Evolutionary conservation across 2,329 filamentous ascomycete species (phyloP), one percentile per base, ranked within the genome.

Genomic region (Aureobasidium namibiae): DNA sequence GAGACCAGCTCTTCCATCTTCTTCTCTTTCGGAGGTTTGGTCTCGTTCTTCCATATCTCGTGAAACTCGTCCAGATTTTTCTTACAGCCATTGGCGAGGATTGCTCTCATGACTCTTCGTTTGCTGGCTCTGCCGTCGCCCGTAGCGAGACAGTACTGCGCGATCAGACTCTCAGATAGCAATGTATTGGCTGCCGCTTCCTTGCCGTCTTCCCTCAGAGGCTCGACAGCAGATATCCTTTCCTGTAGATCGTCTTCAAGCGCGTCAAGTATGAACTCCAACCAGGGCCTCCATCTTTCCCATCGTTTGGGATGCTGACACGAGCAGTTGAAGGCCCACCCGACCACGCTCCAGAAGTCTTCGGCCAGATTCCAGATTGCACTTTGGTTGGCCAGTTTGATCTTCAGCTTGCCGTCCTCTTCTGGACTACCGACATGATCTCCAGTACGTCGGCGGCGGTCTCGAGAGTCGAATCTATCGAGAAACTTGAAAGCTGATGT

Each of bases 291-390:
- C 91, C 92, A 97, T 67, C 85, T 81, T 52, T 79, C 80, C 92
- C 94, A 97, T 21, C 92, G 81, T 41, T 82, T 79, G 1, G 84
- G 84, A 65, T 92, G 79, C 33, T 81, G 72, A 1, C 88, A 80
- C 54, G 90, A 92, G 74, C 92, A 97, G 69, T 92, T 94, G 71
- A 97, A 91, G 0, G 89, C 88, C 94, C 94, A 97, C 3, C 92
- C 94, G 0, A 94, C 81, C 0, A 89, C 82, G 42, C 85, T 82
- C 90, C 94, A 99, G 67, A 97, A 95, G 68, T 95, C 90, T 62
- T 89, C 85, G 0, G 87, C 89, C n/a, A 83, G 81, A 16, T 75
- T 76, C 83, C 89, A 96, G 1, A 96, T 63, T 31, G 87, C 86
- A 44, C 84, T 79, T 14, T 80, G 76, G 53, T 82, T 81, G 1